phyloP scores from a whole-genome alignment of 805 yeast genomes.

The Yamadazyma tumulicola region DNA sequence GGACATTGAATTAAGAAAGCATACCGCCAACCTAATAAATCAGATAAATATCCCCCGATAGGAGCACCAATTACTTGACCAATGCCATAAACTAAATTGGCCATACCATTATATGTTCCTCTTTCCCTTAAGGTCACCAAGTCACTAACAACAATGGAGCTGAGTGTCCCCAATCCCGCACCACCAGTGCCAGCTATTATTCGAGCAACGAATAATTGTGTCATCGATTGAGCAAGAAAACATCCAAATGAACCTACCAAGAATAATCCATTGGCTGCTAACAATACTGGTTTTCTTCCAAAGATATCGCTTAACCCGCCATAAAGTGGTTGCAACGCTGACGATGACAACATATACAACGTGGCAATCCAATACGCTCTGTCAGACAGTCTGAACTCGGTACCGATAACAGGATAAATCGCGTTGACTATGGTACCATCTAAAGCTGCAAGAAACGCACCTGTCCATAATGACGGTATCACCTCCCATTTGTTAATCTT shows the following conservation, averaged over 20 bases:
- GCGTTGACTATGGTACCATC: slow-evolving; percentile 71
- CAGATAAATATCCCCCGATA: slow-evolving; percentile 43
- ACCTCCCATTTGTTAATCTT: slow-evolving; percentile 5
- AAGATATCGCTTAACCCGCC: slow-evolving; percentile 68
- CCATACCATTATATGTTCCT: slow-evolving; percentile 51
- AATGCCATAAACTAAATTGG: slow-evolving; percentile 46
- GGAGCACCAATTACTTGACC: slow-evolving; percentile 45
- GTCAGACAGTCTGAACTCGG: slow-evolving; percentile 59
- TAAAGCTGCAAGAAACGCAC: slow-evolving; percentile 54
- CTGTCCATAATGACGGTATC: slow-evolving; percentile 8
- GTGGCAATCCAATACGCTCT: slow-evolving; percentile 70
- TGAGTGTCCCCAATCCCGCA: slow-evolving; percentile 52
- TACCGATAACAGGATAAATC: slow-evolving; percentile 58
- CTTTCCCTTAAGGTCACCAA: slow-evolving; percentile 51
- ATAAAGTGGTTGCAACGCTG: slow-evolving; percentile 68
- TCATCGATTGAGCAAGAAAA: slow-evolving; percentile 43
- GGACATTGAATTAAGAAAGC: slow-evolving; percentile 29
- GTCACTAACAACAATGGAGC: slow-evolving; percentile 53
- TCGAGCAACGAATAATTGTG: slow-evolving; percentile 45
- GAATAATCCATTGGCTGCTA: slow-evolving; percentile 43
- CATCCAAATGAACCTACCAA: slow-evolving; percentile 39
- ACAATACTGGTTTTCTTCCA: slow-evolving; percentile 47
- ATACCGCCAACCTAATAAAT: slow-evolving; percentile 26
- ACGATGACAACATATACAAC: slow-evolving; percentile 58
- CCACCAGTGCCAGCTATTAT: slow-evolving; percentile 60